These are phyloP conservation scores for Dittrichia graveolens DNA, from an alignment of 129 eudicot genomes.

Conservation along the genomic window DNA sequence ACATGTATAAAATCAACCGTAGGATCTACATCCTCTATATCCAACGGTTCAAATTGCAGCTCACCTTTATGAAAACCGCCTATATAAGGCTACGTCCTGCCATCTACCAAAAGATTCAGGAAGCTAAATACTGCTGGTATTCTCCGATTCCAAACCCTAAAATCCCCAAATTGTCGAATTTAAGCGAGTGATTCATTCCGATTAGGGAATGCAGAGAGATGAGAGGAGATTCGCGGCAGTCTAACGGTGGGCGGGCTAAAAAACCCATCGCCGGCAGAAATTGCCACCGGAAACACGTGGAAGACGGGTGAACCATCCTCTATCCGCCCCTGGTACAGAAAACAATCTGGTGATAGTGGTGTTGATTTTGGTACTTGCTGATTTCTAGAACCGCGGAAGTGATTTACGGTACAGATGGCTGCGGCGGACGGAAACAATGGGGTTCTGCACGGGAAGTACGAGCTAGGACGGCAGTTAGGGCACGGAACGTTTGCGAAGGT, in stretches of 20 bases:
- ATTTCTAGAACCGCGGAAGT: neutral
- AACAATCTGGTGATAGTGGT: constrained; percentile 10
- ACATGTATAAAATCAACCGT: constrained; percentile 13
- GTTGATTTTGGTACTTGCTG: neutral
- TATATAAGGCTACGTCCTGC: constrained; percentile 28
- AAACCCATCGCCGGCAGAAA: constrained; percentile 72
- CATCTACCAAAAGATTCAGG: constrained; percentile 15
- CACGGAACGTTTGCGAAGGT: constrained; percentile 89
- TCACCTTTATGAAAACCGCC: constrained; percentile 14
- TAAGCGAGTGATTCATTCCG: neutral
- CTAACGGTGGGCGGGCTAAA: constrained; percentile 44
- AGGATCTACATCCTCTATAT: constrained; percentile 27
- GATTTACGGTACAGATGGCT: neutral
- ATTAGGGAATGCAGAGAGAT: constrained; percentile 95
- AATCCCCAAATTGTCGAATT: neutral
- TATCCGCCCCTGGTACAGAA: neutral
- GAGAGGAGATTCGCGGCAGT: constrained; percentile 51
- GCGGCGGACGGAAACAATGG: constrained; percentile 49
- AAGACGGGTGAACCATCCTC: constrained; percentile 63
- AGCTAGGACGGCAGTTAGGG: constrained; percentile 75
- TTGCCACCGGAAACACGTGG: constrained; percentile 92
- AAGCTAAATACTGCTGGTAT: neutral
- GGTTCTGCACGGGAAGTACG: constrained; percentile 72
- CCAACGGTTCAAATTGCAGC: constrained; percentile 27
- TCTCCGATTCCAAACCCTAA: constrained; percentile 7